Evolutionary conservation across 1,139 yeast genomes (phyloP).

Genomic region (Saccharomyces uvarum): DNA sequence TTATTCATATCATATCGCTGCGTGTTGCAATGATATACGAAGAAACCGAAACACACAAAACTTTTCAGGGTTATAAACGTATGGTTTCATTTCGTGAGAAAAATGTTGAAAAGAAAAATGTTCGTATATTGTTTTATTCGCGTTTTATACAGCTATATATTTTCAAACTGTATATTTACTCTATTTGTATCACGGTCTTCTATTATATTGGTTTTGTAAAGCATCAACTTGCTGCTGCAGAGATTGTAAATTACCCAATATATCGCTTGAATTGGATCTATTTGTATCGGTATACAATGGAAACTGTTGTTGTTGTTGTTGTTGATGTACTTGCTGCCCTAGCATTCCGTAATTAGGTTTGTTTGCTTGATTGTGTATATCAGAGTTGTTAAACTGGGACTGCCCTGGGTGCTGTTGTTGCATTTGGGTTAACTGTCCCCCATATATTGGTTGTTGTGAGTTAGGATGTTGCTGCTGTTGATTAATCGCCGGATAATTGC

Average conservation of each 20-base stretch:
- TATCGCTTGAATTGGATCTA: conserved; percentile 29
- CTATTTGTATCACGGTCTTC: conserved; percentile 5
- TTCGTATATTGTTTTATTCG: neutral
- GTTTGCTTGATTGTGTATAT: conserved; percentile 5
- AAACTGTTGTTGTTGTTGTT: conserved; percentile 11
- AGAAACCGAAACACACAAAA: too few relatives aligned
- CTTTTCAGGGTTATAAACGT: too few relatives aligned
- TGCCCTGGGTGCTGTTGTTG: conserved; percentile 15
- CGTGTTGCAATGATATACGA: too few relatives aligned
- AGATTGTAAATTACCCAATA: conserved; percentile 53
- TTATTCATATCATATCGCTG: too few relatives aligned
- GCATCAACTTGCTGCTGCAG: conserved; percentile 59
- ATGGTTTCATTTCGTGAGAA: too few relatives aligned
- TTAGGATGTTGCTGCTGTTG: conserved; percentile 9
- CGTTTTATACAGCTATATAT: too few relatives aligned
- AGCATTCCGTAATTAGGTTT: conserved; percentile 4
- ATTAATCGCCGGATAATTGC: conserved; percentile 10
- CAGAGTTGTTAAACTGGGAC: conserved; percentile 14
- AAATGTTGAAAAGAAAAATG: neutral
- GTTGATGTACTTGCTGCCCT: conserved; percentile 6
- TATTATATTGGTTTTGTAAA: conserved; percentile 26
- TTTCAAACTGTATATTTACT: too few relatives aligned
- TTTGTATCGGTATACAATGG: conserved; percentile 3
- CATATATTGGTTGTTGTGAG: conserved; percentile 5
- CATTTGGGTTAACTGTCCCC: conserved; percentile 13